These are phyloP conservation scores for Aureobasidium sp. DNA, from an alignment of 2,329 filamentous ascomycete species.

Conservation along the genomic window DNA sequence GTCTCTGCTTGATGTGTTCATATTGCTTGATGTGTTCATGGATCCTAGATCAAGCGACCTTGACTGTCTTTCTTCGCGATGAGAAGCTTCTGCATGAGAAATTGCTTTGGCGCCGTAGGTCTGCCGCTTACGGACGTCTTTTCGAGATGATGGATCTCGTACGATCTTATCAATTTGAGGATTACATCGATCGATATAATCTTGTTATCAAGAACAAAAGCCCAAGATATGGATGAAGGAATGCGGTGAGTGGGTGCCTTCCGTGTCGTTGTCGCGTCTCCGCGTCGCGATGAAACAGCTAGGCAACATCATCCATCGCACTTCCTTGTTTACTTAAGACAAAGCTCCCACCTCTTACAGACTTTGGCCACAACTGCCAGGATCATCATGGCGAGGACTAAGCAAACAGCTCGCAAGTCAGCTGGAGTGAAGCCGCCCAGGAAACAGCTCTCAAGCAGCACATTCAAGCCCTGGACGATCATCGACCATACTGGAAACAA, in stretches of 20 bases:
- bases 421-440: not conserved
- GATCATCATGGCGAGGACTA: not conserved
- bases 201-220: too few relatives aligned
- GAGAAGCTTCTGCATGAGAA: too few relatives aligned
- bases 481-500: not conserved
- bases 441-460: not conserved
- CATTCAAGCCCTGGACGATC: not conserved
- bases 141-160: too few relatives aligned
- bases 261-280: not conserved
- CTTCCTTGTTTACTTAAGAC: not conserved
- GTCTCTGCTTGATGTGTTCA: too few relatives aligned
- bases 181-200: too few relatives aligned
- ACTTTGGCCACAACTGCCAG: not conserved
- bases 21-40: too few relatives aligned
- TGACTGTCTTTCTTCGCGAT: too few relatives aligned
- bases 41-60: too few relatives aligned
- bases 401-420: not conserved
- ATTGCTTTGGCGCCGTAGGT: too few relatives aligned
- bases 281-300: not conserved
- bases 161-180: too few relatives aligned
- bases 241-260: not conserved
- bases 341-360: not conserved
- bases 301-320: not conserved
- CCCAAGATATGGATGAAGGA: not conserved
- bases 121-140: too few relatives aligned